Conservation (phyloP, 73 alveolate genomes). For the Tetrahymena borealis region DNA sequence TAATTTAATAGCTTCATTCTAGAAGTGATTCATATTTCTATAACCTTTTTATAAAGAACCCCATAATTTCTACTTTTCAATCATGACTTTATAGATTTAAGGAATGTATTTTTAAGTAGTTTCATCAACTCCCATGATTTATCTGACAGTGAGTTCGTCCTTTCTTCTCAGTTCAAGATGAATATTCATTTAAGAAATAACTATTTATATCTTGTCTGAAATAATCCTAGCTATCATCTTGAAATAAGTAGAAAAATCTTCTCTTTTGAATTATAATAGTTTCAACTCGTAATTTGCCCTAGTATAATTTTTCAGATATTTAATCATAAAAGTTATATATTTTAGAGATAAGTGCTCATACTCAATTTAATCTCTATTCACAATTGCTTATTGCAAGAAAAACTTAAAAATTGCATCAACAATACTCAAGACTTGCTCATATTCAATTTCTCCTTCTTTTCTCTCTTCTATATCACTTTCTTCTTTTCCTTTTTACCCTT, state of each 20-base stretch:
- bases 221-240: neutral
- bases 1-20: neutral
- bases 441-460: neutral
- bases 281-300: neutral
- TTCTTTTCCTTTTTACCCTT: neutral
- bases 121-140: neutral
- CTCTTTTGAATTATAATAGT: neutral
- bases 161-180: neutral
- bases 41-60: neutral
- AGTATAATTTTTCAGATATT: neutral
- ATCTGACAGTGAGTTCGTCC: neutral
- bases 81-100: neutral
- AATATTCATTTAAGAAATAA: neutral
- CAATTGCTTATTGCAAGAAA: neutral
- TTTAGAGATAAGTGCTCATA: neutral
- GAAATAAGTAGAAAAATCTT: neutral
- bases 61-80: neutral
- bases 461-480: neutral
- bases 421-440: neutral
- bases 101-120: neutral
- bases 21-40: neutral
- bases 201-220: neutral
- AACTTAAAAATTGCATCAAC: neutral
- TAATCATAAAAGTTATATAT: neutral
- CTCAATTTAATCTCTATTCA: neutral